Conservation (phyloP, 1,284 basidiomycete genomes). For the Trametes polyzona region DNA sequence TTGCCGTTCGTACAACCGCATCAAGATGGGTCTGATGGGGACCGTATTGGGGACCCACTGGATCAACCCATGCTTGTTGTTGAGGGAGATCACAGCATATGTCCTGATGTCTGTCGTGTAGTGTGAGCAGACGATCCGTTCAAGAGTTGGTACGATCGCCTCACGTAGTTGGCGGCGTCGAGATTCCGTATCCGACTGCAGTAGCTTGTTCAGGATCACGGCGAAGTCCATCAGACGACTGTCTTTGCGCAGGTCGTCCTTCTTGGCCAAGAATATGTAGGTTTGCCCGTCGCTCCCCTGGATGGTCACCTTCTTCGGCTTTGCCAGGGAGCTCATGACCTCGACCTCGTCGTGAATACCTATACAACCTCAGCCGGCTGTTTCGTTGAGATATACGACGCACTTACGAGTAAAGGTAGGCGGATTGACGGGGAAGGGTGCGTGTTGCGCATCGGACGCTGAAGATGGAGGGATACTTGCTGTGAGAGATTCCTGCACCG, state of each 20-base stretch:
- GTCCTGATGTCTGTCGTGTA: constrained; percentile 81
- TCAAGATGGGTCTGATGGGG: constrained; percentile 82
- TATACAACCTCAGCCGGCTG: constrained; percentile 35
- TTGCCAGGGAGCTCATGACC: constrained; percentile 92
- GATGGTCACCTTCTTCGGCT: constrained; percentile 92
- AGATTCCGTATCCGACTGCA: constrained; percentile 94
- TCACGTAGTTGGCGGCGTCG: constrained; percentile 86
- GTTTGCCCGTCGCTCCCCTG: constrained; percentile 80
- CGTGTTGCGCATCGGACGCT: constrained; percentile 65
- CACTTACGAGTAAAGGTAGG: constrained; percentile 80
- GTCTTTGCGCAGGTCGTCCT: constrained; percentile 97
- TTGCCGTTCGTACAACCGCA: constrained; percentile 72
- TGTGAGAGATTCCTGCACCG: constrained; percentile 92
- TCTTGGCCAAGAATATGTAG: constrained; percentile 96
- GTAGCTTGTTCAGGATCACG: constrained; percentile 95
- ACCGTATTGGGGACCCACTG: constrained; percentile 98
- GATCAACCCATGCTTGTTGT: constrained; percentile 96
- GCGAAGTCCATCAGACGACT: constrained; percentile 99
- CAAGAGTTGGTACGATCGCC: constrained; percentile 36
- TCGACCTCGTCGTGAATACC: constrained; percentile 85
- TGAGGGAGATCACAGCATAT: constrained; percentile 95
- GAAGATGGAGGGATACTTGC: constrained; percentile 84
- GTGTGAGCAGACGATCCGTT: too few species aligned
- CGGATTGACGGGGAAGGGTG: constrained; percentile 81
- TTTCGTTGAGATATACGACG: not conserved